Evolutionary conservation across 202 grass and related monocot genomes (phyloP), one percentile per base, ranked within the genome.

Genomic region (Panicum hallii): DNA sequence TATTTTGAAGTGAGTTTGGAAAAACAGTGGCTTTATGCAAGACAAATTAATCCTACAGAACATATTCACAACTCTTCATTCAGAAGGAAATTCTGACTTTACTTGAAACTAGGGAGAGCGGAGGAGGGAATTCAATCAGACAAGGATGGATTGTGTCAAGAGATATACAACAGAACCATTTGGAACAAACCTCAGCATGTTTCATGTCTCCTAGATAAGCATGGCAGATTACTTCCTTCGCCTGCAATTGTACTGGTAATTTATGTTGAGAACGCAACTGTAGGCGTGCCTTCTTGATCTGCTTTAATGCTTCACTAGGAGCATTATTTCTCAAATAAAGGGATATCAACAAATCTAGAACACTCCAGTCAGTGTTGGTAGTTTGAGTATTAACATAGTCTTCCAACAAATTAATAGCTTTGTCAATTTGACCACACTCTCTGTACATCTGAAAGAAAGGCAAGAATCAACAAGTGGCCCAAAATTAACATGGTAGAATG

Each of bases 191-290:
- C 96, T 98, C 91, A 81, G 89, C 86, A 90, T 92, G 48, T 70
- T 83, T 79, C 93, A 95, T 86, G 26, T 98, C 86, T 84, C 96
- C 96, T 58, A 92, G 79, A 90, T 89, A 71, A 76, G 96, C 93
- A 40, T 85, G 80, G 47, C 93, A 94, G 44, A 98, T 83, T 74
- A 88, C 75, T 53, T 63, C 85, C 83, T 98, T 98, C 0, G 84
- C 86, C 84, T 91, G 88, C 85, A 98, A 85, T 63, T 88, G 66
- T 36, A 94, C 75, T 9, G 84, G 91, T 55, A 94, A 77, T 69
- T 87, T 84, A n/a, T 87, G 78, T 73, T 71, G 72, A 72, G 63
- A 84, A 56, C 80, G 74, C 72, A 83, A 72, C 13, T 86, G 42
- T 74, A 67, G 40, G 2, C 53, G 79, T 48, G 85, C 87, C 75